A percentile compares a stretch with the other conserved stretches of the same genome.
Evolutionary conservation across 2,329 filamentous ascomycete species (phyloP).

Genomic region (Pseudogymnoascus sp.): DNA sequence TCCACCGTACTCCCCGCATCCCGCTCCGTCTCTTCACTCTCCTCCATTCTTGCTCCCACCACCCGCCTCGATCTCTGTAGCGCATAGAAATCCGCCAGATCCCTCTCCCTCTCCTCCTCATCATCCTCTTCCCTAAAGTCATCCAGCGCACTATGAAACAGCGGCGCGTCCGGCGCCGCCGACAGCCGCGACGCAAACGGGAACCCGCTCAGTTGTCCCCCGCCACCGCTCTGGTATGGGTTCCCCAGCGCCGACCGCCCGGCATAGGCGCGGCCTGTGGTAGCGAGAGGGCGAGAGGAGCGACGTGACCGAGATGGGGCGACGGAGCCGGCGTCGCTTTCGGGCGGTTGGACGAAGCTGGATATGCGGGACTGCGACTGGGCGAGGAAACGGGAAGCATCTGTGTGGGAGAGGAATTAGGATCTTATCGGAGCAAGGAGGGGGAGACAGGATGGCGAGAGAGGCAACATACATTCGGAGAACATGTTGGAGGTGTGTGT

Average conservation of each 20-base stretch:
- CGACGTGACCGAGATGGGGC: neutral
- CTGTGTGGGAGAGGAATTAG: slow-evolving; percentile 40
- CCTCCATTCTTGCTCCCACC: slow-evolving; percentile 76
- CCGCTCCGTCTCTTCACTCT: slow-evolving; percentile 77
- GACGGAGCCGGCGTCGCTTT: slow-evolving; percentile 29
- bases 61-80: slow-evolving; percentile 83
- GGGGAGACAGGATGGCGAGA: neutral
- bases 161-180: slow-evolving; percentile 67
- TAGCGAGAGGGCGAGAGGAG: slow-evolving; percentile 18
- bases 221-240: slow-evolving; percentile 68
- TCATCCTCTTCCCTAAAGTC: slow-evolving; percentile 92
- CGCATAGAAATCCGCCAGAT: slow-evolving; percentile 90
- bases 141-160: slow-evolving; percentile 90
- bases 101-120: slow-evolving; percentile 79
- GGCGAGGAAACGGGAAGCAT: slow-evolving; percentile 92
- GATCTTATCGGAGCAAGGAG: neutral
- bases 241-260: slow-evolving; percentile 46
- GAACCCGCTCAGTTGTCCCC: slow-evolving; percentile 62
- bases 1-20: slow-evolving; percentile 45
- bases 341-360: slow-evolving; percentile 57
- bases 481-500: slow-evolving; percentile 51
- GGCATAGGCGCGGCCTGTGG: slow-evolving; percentile 14
- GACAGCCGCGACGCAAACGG: slow-evolving; percentile 73
- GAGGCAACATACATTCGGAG: slow-evolving; percentile 69
- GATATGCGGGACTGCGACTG: slow-evolving; percentile 91